These are phyloP conservation scores for Trametes elegans DNA, from an alignment of 768 basidiomycete genomes.

Conservation along the genomic window DNA sequence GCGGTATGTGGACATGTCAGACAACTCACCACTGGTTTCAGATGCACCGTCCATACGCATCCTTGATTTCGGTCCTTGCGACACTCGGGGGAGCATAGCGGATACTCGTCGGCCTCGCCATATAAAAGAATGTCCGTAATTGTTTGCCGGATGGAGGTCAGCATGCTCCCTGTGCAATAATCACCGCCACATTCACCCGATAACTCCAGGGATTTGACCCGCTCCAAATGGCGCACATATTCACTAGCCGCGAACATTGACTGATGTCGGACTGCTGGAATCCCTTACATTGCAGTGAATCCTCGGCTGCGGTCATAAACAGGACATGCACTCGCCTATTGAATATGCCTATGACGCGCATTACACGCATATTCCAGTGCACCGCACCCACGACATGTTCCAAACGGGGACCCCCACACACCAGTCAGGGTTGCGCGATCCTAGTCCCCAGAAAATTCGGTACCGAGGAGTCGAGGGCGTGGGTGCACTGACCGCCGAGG, in stretches of 20 bases:
- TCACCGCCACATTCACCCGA: neutral
- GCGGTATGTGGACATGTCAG: neutral
- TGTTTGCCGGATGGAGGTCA: neutral
- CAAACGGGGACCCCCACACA: no score
- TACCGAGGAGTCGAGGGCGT: constrained; percentile 10
- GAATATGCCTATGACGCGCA: neutral
- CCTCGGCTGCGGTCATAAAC: neutral
- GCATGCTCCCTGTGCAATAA: neutral
- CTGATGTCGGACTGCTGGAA: no score
- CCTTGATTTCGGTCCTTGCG: no score
- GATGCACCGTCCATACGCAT: no score
- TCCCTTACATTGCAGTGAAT: no score
- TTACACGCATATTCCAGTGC: no score
- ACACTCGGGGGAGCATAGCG: neutral
- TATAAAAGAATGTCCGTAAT: neutral
- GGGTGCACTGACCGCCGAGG: constrained; percentile 4
- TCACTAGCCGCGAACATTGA: no score
- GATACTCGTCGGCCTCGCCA: neutral
- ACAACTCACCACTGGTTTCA: neutral
- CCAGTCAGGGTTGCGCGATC: neutral
- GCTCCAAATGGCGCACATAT: neutral
- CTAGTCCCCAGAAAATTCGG: constrained; percentile 2
- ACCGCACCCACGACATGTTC: no score
- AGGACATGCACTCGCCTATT: neutral
- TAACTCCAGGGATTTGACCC: neutral